Base-by-base conservation (phyloP, 345 rosid genomes). In the Gossypium sturtianum region DNA sequence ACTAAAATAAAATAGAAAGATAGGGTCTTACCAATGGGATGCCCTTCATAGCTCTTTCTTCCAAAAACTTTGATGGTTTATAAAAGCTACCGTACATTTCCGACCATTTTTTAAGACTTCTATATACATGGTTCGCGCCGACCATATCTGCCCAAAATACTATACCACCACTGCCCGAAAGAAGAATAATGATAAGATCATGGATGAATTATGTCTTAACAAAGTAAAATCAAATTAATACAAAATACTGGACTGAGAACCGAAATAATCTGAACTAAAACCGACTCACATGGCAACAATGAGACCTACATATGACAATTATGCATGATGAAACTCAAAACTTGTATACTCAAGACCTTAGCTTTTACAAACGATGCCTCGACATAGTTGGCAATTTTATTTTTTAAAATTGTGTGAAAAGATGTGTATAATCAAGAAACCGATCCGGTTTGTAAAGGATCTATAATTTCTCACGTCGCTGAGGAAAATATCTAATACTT, bases 101-200 rank as follows among this genome's bases (percentile, higher is more conserved):
- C 0, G 93, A 89, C 89, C 97, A 90, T 73, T 73, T 90, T 83
- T 87, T 91, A 53, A 95, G 89, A 75, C 87, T 87, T 64, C 78
- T 62, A 78, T 85, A 91, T 25, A 93, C 62, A 77, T 88, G 89
- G 63, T 83, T 82, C 0, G 94, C 77, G 49, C 99, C 97, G 8
- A 90, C 90, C 0, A 70, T 23, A 76, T 95, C 98, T 1, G 92
- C 99, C 98, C 99, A 93, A 66, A 93, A 95, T n/a, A 95, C 76
- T 34, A 95, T 67, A 70, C 98, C 98, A 7, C 99, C 98, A 11
- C 99, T 95, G 89, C 82, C 72, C 78, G 29, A 79, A 44, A 69
- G n/a, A 53, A 53, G 3, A 56, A 34, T 34, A 34, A 5, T 34
- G 44, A 67, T 51, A 52, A 3, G 52, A 22, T 23, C 22, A 15